Percentiles rank a stretch among this genome's conserved stretches.
Conservation (phyloP, 2,329 filamentous ascomycete genomes). For the Zasmidium angulare region DNA sequence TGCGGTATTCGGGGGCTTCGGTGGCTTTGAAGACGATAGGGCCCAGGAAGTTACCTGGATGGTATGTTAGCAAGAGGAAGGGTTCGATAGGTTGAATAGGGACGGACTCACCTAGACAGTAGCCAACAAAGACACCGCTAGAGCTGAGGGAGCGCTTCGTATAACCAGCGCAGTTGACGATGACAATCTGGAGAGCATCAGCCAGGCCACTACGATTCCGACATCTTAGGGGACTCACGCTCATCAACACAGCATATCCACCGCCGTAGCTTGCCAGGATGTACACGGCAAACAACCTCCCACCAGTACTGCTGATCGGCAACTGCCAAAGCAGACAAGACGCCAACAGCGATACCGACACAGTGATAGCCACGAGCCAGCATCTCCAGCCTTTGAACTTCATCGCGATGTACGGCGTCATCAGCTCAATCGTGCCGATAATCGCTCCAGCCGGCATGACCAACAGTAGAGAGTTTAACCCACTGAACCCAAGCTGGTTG, state of each 20-base stretch:
- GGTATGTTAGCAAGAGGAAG: too few relatives aligned
- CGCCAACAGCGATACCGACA: conserved; percentile 44
- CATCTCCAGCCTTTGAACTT: conserved; percentile 34
- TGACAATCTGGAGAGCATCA: conserved; percentile 12
- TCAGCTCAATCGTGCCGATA: conserved; percentile 41
- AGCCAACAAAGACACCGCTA: conserved; percentile 53
- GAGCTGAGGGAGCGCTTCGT: conserved; percentile 52
- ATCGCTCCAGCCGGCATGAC: conserved; percentile 43
- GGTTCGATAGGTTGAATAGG: conserved; percentile 2
- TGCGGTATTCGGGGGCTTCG: conserved; percentile 42
- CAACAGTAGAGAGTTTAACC: conserved; percentile 46
- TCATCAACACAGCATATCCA: conserved; percentile 54
- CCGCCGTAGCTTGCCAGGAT: conserved; percentile 50
- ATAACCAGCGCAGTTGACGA: conserved; percentile 55
- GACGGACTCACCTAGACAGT: conserved; percentile 43
- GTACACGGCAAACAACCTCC: conserved; percentile 50
- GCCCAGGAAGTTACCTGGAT: conserved; percentile 45
- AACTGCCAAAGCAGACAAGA: conserved; percentile 45
- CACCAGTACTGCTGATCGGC: conserved; percentile 43
- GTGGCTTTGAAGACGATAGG: conserved; percentile 44
- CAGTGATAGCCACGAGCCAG: conserved; percentile 42
- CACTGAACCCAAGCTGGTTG: conserved; percentile 46
- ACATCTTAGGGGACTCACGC: conserved; percentile 33
- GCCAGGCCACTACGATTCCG: background rate
- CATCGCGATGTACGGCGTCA: conserved; percentile 44